Evolutionary conservation across 169 alveolate genomes (phyloP).

Genomic region (Plasmodium fragile): DNA sequence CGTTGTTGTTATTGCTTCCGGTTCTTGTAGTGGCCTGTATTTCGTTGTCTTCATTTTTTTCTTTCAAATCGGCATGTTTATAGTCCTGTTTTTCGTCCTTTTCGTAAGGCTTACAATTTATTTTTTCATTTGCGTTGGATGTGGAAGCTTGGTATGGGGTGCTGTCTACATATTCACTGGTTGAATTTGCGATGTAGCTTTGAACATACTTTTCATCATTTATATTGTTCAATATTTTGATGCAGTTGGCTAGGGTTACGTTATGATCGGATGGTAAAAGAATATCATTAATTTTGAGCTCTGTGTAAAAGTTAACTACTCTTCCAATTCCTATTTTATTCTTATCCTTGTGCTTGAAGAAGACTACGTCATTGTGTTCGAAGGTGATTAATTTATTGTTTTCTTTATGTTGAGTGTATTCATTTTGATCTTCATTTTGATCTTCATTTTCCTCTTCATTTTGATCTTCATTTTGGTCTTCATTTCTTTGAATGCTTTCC

Average conservation of each 20-base stretch:
- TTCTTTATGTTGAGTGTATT: background rate
- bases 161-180: background rate
- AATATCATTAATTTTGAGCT: conserved; percentile 33
- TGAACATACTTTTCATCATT: conserved; percentile 37
- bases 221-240: conserved; percentile 49
- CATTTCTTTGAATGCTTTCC: conserved; percentile 33
- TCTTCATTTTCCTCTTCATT: too few species aligned
- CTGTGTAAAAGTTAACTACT: conserved; percentile 34
- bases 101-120: background rate
- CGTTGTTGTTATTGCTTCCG: background rate
- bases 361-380: conserved; percentile 57
- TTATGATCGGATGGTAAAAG: background rate
- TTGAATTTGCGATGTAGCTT: conserved; percentile 3
- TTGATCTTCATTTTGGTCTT: conserved; percentile 15
- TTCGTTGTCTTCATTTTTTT: background rate
- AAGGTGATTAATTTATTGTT: conserved; percentile 12
- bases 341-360: conserved; percentile 44
- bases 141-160: background rate
- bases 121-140: background rate
- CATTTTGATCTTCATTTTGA: conserved; percentile 29
- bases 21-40: background rate
- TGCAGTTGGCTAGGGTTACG: background rate
- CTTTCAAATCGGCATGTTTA: background rate
- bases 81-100: conserved; percentile 3
- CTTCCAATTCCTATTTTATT: conserved; percentile 62